Percentiles rank a stretch among this genome's conserved stretches.
Evolutionary conservation across 257 asterid genomes (phyloP).

Genomic region (Osmanthus fragrans): DNA sequence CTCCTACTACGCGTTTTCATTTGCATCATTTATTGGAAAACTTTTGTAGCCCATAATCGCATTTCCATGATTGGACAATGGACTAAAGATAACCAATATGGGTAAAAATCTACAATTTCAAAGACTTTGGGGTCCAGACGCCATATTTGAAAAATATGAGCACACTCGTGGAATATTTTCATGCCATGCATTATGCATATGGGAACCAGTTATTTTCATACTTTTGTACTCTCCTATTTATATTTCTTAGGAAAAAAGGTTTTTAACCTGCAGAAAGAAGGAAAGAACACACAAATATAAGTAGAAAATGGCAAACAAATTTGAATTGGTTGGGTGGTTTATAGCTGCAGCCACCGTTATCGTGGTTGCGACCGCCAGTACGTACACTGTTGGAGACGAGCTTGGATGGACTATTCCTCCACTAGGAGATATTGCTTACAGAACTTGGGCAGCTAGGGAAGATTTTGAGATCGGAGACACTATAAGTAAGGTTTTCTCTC

Average conservation of each 20-base stretch:
- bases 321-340: constrained; percentile 22
- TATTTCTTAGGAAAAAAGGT: too few species aligned
- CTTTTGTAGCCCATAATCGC: not conserved
- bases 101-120: not conserved
- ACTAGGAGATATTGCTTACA: constrained; percentile 22
- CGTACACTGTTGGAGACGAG: constrained; percentile 28
- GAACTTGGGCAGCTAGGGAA: constrained; percentile 23
- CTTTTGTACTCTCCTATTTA: not conserved
- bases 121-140: not conserved
- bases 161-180: not conserved
- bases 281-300: not conserved
- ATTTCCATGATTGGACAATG: not conserved
- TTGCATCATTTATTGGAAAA: not conserved
- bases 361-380: constrained; percentile 27
- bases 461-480: constrained; percentile 33
- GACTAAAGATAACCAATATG: not conserved
- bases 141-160: not conserved
- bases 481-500: constrained; percentile 19
- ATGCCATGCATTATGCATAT: not conserved
- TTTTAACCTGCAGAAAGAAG: too few species aligned
- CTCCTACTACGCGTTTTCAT: not conserved
- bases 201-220: not conserved
- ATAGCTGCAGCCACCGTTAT: constrained; percentile 23
- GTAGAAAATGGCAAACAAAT: not conserved
- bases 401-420: constrained; percentile 41